Evolutionary conservation across 2,329 filamentous ascomycete genomes (phyloP), one percentile per base, ranked within the genome.

Genomic region (Aureobasidium subglaciale): DNA sequence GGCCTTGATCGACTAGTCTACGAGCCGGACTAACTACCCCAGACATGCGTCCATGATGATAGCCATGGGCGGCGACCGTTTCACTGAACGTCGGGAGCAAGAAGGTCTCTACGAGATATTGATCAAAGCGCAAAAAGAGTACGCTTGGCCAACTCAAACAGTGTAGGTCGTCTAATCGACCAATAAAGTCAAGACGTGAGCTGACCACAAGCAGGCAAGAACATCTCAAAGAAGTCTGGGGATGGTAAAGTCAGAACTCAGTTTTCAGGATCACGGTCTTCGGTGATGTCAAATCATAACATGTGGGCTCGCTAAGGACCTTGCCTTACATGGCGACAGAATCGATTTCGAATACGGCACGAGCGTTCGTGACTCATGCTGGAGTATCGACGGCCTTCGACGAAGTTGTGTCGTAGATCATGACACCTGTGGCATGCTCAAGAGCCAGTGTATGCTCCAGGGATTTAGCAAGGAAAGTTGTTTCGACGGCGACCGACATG

Each of bases 141-240:
- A 80, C 63, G 78, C 74, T 4, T 76, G 78, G 67, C 79, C 78
- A 5, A 82, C 78, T n/a, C 43, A 32, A 35, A 13, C 43, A 4
- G 43, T 48, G 43, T 42, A 42, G n/a, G 40, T 42, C 4, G 5
- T 11, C 24, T 13, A 27, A 13, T 5, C 5, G 10, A 9, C 11
- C 15, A 15, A 6, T 16, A 13, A 7, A 16, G 3, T 27, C 10
- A 16, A 30, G 13, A 22, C 18, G 16, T n/a, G 13, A 32, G 16
- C 42, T 46, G 29, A 46, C 5, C 10, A 32, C 9, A 1, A 22
- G 7, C 18, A 34, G 29, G 13, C 27, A 46, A 16, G 27, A 46
- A 11, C 27, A 46, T 46, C 42, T 46, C 16, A 32, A n/a, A 24
- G 42, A 46, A 46, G 29, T 46, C 9, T 46, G 29, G 42, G 42